Percentiles rank a stretch among this genome's conserved stretches.
These are phyloP conservation scores for Talaromyces sp. DNA, from an alignment of 2,329 filamentous ascomycete species.

Conservation along the genomic window DNA sequence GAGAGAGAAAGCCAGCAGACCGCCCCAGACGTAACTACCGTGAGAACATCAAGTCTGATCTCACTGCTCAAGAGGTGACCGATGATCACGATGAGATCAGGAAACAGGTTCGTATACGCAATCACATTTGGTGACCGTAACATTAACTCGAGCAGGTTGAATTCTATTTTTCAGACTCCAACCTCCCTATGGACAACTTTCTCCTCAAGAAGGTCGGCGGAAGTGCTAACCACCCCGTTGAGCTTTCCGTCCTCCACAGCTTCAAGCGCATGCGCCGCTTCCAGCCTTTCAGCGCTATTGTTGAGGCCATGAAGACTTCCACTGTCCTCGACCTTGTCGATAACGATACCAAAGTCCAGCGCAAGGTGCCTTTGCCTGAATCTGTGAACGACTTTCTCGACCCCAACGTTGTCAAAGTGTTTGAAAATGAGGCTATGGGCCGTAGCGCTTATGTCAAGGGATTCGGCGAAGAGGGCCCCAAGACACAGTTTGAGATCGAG, in stretches of 20 bases:
- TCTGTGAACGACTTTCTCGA: slow-evolving; percentile 55
- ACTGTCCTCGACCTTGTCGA: slow-evolving; percentile 70
- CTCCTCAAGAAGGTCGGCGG: slow-evolving; percentile 76
- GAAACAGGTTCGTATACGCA: slow-evolving; percentile 61
- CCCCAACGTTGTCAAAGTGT: slow-evolving; percentile 51
- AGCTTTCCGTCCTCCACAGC: slow-evolving; percentile 70
- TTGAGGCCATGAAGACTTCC: slow-evolving; percentile 78
- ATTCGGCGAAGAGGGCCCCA: slow-evolving; percentile 78
- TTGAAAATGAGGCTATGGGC: slow-evolving; percentile 64
- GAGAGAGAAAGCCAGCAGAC: slow-evolving; percentile 20
- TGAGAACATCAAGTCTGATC: slow-evolving; percentile 69
- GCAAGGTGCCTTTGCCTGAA: slow-evolving; percentile 67
- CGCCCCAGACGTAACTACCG: slow-evolving; percentile 26
- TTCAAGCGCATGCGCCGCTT: slow-evolving; percentile 98
- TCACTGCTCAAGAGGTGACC: slow-evolving; percentile 64
- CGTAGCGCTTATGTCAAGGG: slow-evolving; percentile 89
- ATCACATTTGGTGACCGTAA: background rate
- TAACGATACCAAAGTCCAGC: slow-evolving; percentile 67
- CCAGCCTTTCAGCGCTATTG: slow-evolving; percentile 78
- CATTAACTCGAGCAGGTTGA: slow-evolving; percentile 62
- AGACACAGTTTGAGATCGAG: slow-evolving; percentile 91
- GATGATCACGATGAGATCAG: slow-evolving; percentile 78
- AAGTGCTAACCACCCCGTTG: slow-evolving; percentile 68
- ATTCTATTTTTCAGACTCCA: slow-evolving; percentile 93
- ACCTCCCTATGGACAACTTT: slow-evolving; percentile 84